Conservation (phyloP, 208 protist species). For the Crithidia bombi region DNA sequence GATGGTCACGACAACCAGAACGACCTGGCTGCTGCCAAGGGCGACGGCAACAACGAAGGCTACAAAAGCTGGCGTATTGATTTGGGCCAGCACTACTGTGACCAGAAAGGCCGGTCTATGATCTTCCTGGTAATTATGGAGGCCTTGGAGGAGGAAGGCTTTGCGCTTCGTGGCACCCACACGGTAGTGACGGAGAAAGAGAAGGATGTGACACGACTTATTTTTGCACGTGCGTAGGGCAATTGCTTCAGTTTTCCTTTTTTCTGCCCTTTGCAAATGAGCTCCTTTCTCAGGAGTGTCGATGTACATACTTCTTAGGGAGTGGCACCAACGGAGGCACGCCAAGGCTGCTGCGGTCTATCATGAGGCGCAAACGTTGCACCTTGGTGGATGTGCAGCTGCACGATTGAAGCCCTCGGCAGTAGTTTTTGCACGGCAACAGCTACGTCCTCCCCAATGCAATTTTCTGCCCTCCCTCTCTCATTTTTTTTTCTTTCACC, state of each 20-base stretch:
- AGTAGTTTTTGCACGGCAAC: too few species aligned
- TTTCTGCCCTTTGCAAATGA: background rate
- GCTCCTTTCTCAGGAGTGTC: slow-evolving; percentile 1
- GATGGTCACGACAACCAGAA: background rate
- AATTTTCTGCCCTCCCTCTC: too few species aligned
- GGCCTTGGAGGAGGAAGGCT: slow-evolving; percentile 78
- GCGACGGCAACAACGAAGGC: slow-evolving; percentile 30
- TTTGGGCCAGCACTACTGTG: slow-evolving; percentile 84
- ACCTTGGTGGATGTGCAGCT: too few species aligned
- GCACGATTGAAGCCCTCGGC: too few species aligned
- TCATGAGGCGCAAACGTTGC: too few species aligned
- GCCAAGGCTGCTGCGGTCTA: too few species aligned
- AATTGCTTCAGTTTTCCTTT: background rate
- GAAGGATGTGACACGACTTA: slow-evolving; percentile 76
- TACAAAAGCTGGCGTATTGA: slow-evolving; percentile 72
- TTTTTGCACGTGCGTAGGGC: slow-evolving; percentile 63
- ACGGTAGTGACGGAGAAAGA: slow-evolving; percentile 50
- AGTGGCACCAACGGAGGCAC: too few species aligned
- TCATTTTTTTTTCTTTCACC: too few species aligned
- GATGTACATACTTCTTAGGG: too few species aligned
- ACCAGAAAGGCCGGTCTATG: slow-evolving; percentile 68
- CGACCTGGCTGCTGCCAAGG: background rate
- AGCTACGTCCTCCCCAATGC: too few species aligned
- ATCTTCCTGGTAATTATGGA: slow-evolving; percentile 72
- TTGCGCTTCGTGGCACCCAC: slow-evolving; percentile 65